phyloP scores from a whole-genome alignment of 108 stramenopile genomes.

The Seminavis robusta region DNA sequence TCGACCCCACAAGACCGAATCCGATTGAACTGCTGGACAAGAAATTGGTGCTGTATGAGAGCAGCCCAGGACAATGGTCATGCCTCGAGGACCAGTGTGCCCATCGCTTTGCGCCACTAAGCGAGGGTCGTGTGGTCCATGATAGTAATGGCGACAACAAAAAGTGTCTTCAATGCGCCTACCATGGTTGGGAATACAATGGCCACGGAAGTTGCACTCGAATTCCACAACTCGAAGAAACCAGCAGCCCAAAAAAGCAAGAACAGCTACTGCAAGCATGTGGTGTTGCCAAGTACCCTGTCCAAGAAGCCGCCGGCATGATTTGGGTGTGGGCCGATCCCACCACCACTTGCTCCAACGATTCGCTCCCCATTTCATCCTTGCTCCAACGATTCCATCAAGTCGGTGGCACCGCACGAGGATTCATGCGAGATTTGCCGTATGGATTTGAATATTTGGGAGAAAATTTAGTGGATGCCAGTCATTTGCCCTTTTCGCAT shows the following conservation, averaged over 20 bases:
- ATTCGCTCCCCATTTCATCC: too few species aligned
- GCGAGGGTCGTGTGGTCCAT: slow-evolving; percentile 37
- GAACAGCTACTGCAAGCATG: too few species aligned
- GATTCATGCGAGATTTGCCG: slow-evolving; percentile 28
- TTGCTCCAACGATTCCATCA: too few species aligned
- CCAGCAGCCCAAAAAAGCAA: too few species aligned
- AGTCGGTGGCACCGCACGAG: too few species aligned
- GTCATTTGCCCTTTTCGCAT: slow-evolving; percentile 23
- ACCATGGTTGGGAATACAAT: slow-evolving; percentile 35
- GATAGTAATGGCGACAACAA: too few species aligned
- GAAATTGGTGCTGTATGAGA: too few species aligned
- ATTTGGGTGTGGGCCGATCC: slow-evolving; percentile 30
- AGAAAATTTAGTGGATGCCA: slow-evolving; percentile 22
- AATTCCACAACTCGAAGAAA: too few species aligned
- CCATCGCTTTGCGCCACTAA: slow-evolving; percentile 33
- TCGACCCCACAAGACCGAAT: too few species aligned
- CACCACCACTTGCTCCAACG: too few species aligned
- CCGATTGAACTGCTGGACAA: too few species aligned
- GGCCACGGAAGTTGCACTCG: slow-evolving; percentile 12
- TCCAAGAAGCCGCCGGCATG: slow-evolving; percentile 10
- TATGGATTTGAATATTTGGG: slow-evolving; percentile 23
- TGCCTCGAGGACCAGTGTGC: slow-evolving; percentile 29
- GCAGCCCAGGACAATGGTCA: slow-evolving; percentile 12
- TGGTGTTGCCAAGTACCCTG: slow-evolving; percentile 22
- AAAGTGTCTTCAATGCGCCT: slow-evolving; percentile 28